Evolutionary conservation across 345 rosid genomes (phyloP).

Genomic region (Dipteronia dyeriana): DNA sequence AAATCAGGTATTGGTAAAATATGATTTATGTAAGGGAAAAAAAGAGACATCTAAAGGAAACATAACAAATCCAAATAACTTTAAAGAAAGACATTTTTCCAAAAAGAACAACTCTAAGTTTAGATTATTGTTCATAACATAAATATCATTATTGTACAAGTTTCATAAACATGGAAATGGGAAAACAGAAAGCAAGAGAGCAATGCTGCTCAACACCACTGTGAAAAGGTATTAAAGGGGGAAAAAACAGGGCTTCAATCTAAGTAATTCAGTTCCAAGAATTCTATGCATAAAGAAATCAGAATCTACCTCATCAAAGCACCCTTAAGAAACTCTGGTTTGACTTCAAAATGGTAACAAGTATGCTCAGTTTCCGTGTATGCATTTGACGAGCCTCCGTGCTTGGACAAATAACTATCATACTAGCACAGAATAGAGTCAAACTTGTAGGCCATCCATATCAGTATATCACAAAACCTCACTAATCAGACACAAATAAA

Average conservation of each 20-base stretch:
- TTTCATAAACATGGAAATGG: neutral
- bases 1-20: neutral
- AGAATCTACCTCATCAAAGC: conserved; percentile 76
- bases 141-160: neutral
- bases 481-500: neutral
- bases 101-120: neutral
- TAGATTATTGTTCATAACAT: neutral
- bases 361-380: conserved; percentile 94
- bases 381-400: conserved; percentile 97
- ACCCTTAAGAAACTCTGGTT: conserved; percentile 80
- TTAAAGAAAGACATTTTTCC: neutral
- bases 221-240: neutral
- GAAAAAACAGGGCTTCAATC: conserved; percentile 8
- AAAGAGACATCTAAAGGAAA: neutral
- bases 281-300: conserved; percentile 6
- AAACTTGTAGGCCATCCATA: conserved; percentile 28
- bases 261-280: neutral
- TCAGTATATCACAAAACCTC: neutral
- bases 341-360: conserved; percentile 97
- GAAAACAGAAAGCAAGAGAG: conserved; percentile 1
- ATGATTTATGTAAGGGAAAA: neutral
- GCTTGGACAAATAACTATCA: conserved; percentile 98
- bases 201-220: neutral
- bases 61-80: neutral
- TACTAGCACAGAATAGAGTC: conserved; percentile 74